A percentile compares a stretch with the other conserved stretches of the same genome.
These are phyloP conservation scores for Ustilago hordei DNA, from an alignment of 1,284 basidiomycete species.

Conservation along the genomic window DNA sequence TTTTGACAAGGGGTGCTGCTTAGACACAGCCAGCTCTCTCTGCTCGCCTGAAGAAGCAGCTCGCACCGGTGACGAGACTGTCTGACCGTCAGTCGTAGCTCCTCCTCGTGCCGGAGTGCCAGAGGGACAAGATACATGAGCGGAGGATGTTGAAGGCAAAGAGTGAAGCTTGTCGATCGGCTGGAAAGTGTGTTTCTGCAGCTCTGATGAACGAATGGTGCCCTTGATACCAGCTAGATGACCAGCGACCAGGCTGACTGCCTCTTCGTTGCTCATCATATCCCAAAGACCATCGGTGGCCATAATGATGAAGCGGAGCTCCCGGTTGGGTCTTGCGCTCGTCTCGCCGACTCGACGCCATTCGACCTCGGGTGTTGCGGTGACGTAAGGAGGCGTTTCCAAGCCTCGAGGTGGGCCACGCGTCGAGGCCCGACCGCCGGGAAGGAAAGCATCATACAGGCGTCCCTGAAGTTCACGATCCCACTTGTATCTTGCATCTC, in stretches of 20 bases:
- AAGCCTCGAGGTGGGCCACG: slow-evolving; percentile 58
- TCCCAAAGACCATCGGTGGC: slow-evolving; percentile 98
- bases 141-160: slow-evolving; percentile 11
- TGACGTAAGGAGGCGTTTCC: slow-evolving; percentile 87
- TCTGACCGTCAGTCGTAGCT: slow-evolving; percentile 74
- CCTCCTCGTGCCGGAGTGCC: neutral
- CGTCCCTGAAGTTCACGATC: slow-evolving; percentile 69
- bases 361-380: slow-evolving; percentile 78
- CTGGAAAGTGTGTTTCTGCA: slow-evolving; percentile 60
- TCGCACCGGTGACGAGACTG: slow-evolving; percentile 9
- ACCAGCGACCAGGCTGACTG: slow-evolving; percentile 79
- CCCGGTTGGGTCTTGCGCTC: slow-evolving; percentile 35
- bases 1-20: slow-evolving; percentile 63
- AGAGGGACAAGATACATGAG: slow-evolving; percentile 3
- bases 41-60: slow-evolving; percentile 40
- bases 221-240: slow-evolving; percentile 65
- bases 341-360: slow-evolving; percentile 61
- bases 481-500: slow-evolving; percentile 92
- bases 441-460: slow-evolving; percentile 70
- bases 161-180: slow-evolving; percentile 49
- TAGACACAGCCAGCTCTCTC: slow-evolving; percentile 41
- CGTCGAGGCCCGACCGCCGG: slow-evolving; percentile 47
- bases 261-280: slow-evolving; percentile 91
- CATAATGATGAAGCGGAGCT: slow-evolving; percentile 76
- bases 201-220: slow-evolving; percentile 52